phyloP scores from a whole-genome alignment of 257 asterid genomes.

The Gentiana straminea region DNA sequence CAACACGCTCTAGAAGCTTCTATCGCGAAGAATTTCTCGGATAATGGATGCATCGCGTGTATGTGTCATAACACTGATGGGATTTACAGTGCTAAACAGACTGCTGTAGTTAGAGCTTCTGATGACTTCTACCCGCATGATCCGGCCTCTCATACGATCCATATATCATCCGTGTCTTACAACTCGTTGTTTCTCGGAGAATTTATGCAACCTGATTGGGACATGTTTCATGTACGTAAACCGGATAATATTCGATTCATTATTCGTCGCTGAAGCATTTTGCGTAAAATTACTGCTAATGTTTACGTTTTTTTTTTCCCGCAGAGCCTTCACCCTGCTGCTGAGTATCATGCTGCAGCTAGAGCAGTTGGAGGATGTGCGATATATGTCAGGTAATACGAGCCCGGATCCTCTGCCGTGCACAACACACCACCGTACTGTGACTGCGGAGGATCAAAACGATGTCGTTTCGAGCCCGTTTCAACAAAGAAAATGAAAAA shows the following conservation, averaged over 20 bases:
- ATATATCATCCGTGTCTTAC: constrained; percentile 80
- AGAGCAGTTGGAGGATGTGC: constrained; percentile 58
- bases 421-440: neutral
- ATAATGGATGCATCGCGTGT: constrained; percentile 87
- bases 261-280: neutral
- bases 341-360: constrained; percentile 97
- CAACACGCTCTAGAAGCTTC: constrained; percentile 94
- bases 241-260: neutral
- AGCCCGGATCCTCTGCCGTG: too few relatives aligned
- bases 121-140: constrained; percentile 92
- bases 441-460: too few relatives aligned
- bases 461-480: too few relatives aligned
- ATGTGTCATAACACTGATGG: constrained; percentile 98
- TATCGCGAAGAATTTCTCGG: constrained; percentile 61
- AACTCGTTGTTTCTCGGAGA: constrained; percentile 82
- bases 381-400: constrained; percentile 68
- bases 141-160: constrained; percentile 95
- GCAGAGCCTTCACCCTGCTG: constrained; percentile 93
- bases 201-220: constrained; percentile 96
- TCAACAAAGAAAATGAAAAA: too few relatives aligned
- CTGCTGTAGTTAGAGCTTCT: constrained; percentile 82
- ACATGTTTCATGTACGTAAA: constrained; percentile 84
- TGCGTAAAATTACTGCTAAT: neutral
- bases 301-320: neutral
- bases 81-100: constrained; percentile 68